Percentiles rank a stretch among this genome's conserved stretches.
phyloP scores from a whole-genome alignment of 2,329 filamentous ascomycete genomes.

The Pseudovirgaria hyperparasitica region DNA sequence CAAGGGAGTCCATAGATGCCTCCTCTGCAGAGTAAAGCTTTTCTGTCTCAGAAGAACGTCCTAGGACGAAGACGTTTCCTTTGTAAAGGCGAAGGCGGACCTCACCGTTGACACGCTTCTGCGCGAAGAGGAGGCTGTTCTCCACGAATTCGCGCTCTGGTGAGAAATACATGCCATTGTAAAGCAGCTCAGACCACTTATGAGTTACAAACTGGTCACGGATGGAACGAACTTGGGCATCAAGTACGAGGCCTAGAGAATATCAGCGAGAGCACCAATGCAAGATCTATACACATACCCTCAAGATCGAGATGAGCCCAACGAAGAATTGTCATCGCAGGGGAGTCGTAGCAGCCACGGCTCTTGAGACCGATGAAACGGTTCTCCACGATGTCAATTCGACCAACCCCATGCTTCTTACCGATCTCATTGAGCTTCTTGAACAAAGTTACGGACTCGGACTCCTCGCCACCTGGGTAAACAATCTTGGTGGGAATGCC shows the following conservation, averaged over 20 bases:
- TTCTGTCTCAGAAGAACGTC: slow-evolving; percentile 49
- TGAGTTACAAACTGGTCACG: slow-evolving; percentile 58
- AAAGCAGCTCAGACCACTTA: slow-evolving; percentile 29
- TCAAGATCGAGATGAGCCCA: slow-evolving; percentile 49
- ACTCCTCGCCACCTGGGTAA: slow-evolving; percentile 45
- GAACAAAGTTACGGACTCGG: slow-evolving; percentile 62
- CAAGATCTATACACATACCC: too few species aligned
- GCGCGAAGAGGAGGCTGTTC: slow-evolving; percentile 35
- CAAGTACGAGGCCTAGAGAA: slow-evolving; percentile 56
- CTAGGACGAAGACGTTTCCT: slow-evolving; percentile 49
- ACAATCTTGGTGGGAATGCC: slow-evolving; percentile 60
- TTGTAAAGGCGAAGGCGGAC: slow-evolving; percentile 55
- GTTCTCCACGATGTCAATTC: slow-evolving; percentile 76
- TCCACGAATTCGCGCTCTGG: slow-evolving; percentile 61
- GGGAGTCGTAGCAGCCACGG: slow-evolving; percentile 63
- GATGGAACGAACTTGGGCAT: slow-evolving; percentile 54
- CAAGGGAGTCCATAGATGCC: slow-evolving; percentile 58
- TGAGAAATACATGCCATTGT: slow-evolving; percentile 58
- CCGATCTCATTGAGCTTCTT: slow-evolving; percentile 58
- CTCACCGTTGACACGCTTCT: slow-evolving; percentile 28
- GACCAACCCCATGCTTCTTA: slow-evolving; percentile 59
- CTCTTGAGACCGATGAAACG: slow-evolving; percentile 70
- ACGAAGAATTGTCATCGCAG: slow-evolving; percentile 34
- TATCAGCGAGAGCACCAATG: too few species aligned
- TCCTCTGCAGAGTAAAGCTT: slow-evolving; percentile 57